Base-by-base conservation (phyloP, 371 early-diverging fungal genomes). In the Lichtheimia hyalospora region DNA sequence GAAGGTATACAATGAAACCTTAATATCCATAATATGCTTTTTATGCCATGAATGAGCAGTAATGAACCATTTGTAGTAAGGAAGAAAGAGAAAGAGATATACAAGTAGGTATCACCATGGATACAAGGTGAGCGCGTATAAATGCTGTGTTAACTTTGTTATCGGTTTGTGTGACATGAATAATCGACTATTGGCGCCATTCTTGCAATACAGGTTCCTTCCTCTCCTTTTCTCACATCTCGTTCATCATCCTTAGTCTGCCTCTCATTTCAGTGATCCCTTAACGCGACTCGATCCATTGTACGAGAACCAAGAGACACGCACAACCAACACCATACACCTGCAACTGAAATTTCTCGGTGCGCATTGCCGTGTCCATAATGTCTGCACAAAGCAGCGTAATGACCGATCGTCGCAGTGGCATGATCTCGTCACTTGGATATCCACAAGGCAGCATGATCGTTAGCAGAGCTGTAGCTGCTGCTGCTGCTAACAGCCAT, bases 401-500 rank as follows among this genome's bases (percentile, higher is more conserved):
- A 51, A 74, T 74, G 75, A 50, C 71, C 52, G 75, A 75, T 67
- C 67, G 72, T 61, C 64, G 67, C 49, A 75, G 75, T 68, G 75
- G 75, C 20, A 75, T 75, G 75, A 70, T 75, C 44, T 71, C 71
- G 50, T 71, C 75, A 21, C 64, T 71, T 46, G 70, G 70, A 25
- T 75, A 71, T 53, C 68, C 71, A 12, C 69, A 71, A 24, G 66
- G 62, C 23, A 69, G 64, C 25, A 66, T 69, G 40, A 69, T 78
- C 52, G 78, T 78, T 13, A 69, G 73, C 52, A 52, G 78, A 49
- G 75, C 78, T 4, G 78, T 74, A 14, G 73, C 78, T 28, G 79
- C 79, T 13, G 79, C 77, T 20, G 73, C 77, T 58, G 77, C 77
- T 5, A 76, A 76, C 42, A 76, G 67, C 41, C 77, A 73, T 40